These are phyloP conservation scores for Solanum sejunctum DNA, from an alignment of 257 asterid species.

Conservation along the genomic window DNA sequence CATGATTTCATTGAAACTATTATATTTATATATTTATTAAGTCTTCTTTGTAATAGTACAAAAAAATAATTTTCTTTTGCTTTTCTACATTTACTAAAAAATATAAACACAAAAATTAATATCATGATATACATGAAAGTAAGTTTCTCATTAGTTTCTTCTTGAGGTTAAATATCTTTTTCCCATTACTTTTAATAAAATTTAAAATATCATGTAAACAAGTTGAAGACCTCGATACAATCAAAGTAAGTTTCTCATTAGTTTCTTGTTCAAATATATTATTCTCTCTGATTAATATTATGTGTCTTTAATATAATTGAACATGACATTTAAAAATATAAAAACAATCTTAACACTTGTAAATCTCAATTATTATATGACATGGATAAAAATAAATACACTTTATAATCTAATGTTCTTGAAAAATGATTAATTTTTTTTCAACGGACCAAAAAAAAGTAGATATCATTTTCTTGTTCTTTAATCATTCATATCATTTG, in stretches of 20 bases:
- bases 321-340: not conserved
- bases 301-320: not conserved
- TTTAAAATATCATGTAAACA: not conserved
- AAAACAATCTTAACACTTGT: not conserved
- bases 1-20: not conserved
- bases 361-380: not conserved
- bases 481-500: not conserved
- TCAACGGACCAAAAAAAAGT: not conserved
- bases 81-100: too few relatives aligned
- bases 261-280: not conserved
- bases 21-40: not conserved
- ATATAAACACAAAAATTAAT: too few relatives aligned
- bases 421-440: not conserved
- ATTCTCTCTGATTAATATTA: not conserved
- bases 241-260: not conserved
- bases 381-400: not conserved
- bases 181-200: not conserved
- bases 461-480: not conserved
- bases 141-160: not conserved
- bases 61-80: too few relatives aligned
- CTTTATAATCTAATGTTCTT: not conserved
- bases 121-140: not conserved
- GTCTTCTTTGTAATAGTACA: not conserved
- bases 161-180: not conserved
- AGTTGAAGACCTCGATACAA: not conserved